A percentile compares a stretch with the other conserved stretches of the same genome.
These are phyloP conservation scores for Calonectria honghensis DNA, from an alignment of 2,329 filamentous ascomycete species.

Conservation along the genomic window DNA sequence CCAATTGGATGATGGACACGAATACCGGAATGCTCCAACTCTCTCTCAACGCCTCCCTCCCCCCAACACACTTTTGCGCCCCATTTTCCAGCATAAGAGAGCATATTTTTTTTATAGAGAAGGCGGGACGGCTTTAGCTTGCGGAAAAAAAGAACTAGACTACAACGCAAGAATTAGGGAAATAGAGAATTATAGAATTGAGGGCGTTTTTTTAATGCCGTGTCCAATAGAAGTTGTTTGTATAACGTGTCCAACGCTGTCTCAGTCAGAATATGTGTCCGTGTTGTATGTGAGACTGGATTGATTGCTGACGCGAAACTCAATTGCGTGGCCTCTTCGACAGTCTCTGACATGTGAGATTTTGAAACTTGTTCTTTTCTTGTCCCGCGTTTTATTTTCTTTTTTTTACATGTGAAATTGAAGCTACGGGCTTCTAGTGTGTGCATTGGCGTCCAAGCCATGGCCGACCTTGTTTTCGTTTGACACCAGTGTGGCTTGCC, in stretches of 20 bases:
- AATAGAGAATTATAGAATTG: constrained; percentile 12
- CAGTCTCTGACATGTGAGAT: constrained; percentile 14
- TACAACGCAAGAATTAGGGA: constrained; percentile 1
- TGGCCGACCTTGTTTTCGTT: background rate
- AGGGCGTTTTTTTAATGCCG: background rate
- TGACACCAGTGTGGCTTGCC: background rate
- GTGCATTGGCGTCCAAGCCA: background rate
- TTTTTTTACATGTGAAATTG: constrained; percentile 25
- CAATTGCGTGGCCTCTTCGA: background rate
- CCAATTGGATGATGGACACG: constrained; percentile 20
- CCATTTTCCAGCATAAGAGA: background rate
- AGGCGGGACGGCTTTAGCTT: background rate
- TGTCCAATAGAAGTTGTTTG: background rate
- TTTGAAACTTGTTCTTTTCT: background rate
- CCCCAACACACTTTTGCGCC: background rate
- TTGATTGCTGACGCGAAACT: background rate
- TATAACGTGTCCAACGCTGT: background rate
- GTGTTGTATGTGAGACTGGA: background rate
- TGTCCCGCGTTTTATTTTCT: background rate
- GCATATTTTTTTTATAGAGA: background rate
- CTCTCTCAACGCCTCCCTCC: background rate
- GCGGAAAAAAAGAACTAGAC: background rate
- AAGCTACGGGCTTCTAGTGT: constrained; percentile 1
- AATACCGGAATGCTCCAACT: constrained; percentile 2
- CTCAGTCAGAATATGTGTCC: background rate